Evolutionary conservation across 2,329 filamentous ascomycete species (phyloP), one percentile per base, ranked within the genome.

Genomic region (Fusarium staphyleae): DNA sequence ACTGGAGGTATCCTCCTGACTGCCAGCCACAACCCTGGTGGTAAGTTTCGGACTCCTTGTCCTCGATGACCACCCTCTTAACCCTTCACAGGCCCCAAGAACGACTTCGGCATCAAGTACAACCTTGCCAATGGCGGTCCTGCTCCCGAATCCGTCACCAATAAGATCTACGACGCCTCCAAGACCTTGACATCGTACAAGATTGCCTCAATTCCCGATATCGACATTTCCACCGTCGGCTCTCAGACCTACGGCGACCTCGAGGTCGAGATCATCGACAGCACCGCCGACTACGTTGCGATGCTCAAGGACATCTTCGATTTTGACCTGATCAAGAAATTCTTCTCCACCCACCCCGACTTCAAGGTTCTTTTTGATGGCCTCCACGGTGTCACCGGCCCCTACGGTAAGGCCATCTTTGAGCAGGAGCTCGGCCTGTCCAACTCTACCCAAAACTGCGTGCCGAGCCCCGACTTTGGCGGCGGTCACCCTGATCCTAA

Each of bases 71-170:
- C 43, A 16, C 37, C 26, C 14, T 10, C 15, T 34, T 50, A 29
- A 44, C 48, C 52, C 48, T 24, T 11, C 3, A 35, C 66, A 96
- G 91, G 93, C 44, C 95, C 95, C 58, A 89, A 86, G 67, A 89
- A 95, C 74, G 95, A 99, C 78, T 99, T 99, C 69, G 95, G 95
- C 68, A 99, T 99, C 87, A 99, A 99, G 81, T 99, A 99, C 85
- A 99, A 99, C 83, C 83, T 99, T 54, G 82, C 91, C 74, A 98
- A 99, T 72, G 95, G 95, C 68, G 95, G 93, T 50, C 95, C 95
- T 35, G 95, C 95, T 50, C 95, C 95, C 53, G 95, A 99, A 77
- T 88, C 90, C 48, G 91, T 99, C 64, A 99, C 95, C 66, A 96
- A 99, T 86, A 96, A 96, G 81, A 98, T 99, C 75, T 98, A 85